These are phyloP conservation scores for Solanum paucissectum DNA, from an alignment of 257 asterid genomes.

Conservation along the genomic window DNA sequence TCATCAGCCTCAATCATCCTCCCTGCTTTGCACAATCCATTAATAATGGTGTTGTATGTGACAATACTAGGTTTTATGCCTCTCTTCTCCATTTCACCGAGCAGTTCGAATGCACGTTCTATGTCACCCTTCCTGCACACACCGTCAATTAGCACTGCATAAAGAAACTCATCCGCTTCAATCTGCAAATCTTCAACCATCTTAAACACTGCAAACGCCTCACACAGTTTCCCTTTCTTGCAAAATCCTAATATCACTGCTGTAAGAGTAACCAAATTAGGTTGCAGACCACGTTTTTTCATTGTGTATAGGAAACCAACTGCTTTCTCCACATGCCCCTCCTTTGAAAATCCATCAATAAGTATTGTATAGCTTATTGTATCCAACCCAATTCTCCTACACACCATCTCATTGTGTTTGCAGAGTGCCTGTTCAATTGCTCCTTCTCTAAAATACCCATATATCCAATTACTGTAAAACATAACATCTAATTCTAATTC, in stretches of 20 bases:
- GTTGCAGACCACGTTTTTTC: conserved; percentile 51
- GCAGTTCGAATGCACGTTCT: conserved; percentile 39
- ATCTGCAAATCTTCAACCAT: conserved; percentile 44
- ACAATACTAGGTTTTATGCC: conserved; percentile 56
- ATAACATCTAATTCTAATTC: conserved; percentile 46
- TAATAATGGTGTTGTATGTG: conserved; percentile 64
- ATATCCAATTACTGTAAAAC: conserved; percentile 64
- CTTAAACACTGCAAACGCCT: conserved; percentile 54
- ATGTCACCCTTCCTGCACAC: conserved; percentile 56
- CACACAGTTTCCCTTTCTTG: conserved; percentile 63
- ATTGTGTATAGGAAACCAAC: conserved; percentile 61
- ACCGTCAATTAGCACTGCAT: conserved; percentile 62
- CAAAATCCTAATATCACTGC: conserved; percentile 66
- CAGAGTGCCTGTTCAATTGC: conserved; percentile 38
- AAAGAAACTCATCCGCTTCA: conserved; percentile 58
- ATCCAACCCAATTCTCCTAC: conserved; percentile 38
- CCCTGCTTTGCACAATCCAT: conserved; percentile 72
- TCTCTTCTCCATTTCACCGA: conserved; percentile 58
- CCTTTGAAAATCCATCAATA: conserved; percentile 69
- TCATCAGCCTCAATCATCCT: conserved; percentile 63
- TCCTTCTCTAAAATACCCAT: conserved; percentile 51
- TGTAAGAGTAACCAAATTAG: conserved; percentile 68
- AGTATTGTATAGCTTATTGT: conserved; percentile 52
- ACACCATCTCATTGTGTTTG: conserved; percentile 36
- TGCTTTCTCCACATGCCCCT: conserved; percentile 76